A percentile compares a stretch with the other conserved stretches of the same genome.
phyloP scores from a whole-genome alignment of 768 basidiomycete genomes.

The Mycena venus region DNA sequence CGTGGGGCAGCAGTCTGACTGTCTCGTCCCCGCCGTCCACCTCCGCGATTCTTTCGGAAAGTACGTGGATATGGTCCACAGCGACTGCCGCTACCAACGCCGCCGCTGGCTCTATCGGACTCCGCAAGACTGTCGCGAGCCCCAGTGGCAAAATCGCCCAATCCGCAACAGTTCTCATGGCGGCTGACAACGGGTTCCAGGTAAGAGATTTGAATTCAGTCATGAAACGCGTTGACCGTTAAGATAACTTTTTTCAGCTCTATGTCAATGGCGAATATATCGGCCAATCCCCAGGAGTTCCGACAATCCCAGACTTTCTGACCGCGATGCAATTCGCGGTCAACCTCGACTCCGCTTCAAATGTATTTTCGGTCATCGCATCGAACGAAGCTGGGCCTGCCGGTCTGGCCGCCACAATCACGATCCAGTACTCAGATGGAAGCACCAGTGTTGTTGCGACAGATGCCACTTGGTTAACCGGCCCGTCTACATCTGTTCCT shows the following conservation, averaged over 20 bases:
- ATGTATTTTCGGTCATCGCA: conserved; percentile 11
- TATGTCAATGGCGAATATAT: conserved; percentile 19
- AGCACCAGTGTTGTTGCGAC: not conserved
- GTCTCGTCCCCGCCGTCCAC: not conserved
- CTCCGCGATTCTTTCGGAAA: not conserved
- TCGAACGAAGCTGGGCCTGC: conserved; percentile 17
- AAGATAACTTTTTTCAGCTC: too few relatives aligned
- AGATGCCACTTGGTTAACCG: conserved; percentile 20
- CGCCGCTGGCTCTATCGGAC: conserved; percentile 15
- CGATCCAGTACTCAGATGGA: conserved; percentile 7
- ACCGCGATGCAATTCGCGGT: conserved; percentile 11
- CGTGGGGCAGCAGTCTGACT: conserved; percentile 15
- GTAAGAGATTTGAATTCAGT: too few relatives aligned
- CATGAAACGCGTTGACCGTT: too few relatives aligned
- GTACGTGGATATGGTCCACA: conserved; percentile 24
- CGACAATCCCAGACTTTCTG: not conserved
- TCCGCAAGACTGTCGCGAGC: conserved; percentile 23
- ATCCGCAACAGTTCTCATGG: conserved; percentile 1
- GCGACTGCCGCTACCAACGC: conserved; percentile 2
- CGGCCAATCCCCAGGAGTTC: not conserved
- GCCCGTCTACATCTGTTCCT: not conserved
- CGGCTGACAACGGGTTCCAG: conserved; percentile 27
- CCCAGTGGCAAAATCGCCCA: conserved; percentile 18
- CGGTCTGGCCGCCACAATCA: conserved; percentile 1
- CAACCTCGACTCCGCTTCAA: not conserved